Evolutionary conservation across 352 stramenopile genomes (phyloP), one percentile per base, ranked within the genome.

Genomic region (Phytophthora meadii): DNA sequence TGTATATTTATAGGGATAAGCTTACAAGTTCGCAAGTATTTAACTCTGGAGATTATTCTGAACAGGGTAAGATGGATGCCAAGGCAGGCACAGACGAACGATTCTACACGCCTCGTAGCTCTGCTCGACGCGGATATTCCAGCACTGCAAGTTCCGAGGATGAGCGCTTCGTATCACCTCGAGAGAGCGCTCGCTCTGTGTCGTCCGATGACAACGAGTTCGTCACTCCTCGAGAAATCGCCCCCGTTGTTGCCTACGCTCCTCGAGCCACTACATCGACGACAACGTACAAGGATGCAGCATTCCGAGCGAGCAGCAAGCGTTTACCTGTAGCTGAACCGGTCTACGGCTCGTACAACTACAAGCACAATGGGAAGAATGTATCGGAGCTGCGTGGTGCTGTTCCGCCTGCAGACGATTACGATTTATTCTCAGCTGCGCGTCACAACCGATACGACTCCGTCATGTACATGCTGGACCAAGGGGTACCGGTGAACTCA

Each of bases 401-500:
- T 30, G 41, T 34, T 4, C 65, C 69, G 47, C 69, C 65, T 4
- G 56, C 65, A 39, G 55, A 76, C 0, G 79, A 90, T 45, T 89
- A 89, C 67, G 89, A 97, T 61, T 77, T 97, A 22, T 97, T 97
- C 66, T 97, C 87, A 15, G 85, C 90, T 8, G 74, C 87, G 7
- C 68, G 88, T 19, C 91, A 97, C 74, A 95, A 95, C 56, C 82
- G 87, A 14, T 72, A 90, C 45, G 86, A 94, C 47, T 93, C 94
- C 39, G 84, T 97, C 27, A 66, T 87, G 37, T 83, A 87, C 71
- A 90, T 97, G 75, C 67, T 97, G 34, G 86, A 95, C 56, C 70
- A 89, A n/a, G 87, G 90, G n/a, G 56, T 95, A 40, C 73, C 81
- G 4, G 82, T 93, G 14, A 92, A 97, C 65, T 80, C 84, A 7